phyloP scores from a whole-genome alignment of 371 early-diverging fungal genomes.

The Rhizopus delemar region DNA sequence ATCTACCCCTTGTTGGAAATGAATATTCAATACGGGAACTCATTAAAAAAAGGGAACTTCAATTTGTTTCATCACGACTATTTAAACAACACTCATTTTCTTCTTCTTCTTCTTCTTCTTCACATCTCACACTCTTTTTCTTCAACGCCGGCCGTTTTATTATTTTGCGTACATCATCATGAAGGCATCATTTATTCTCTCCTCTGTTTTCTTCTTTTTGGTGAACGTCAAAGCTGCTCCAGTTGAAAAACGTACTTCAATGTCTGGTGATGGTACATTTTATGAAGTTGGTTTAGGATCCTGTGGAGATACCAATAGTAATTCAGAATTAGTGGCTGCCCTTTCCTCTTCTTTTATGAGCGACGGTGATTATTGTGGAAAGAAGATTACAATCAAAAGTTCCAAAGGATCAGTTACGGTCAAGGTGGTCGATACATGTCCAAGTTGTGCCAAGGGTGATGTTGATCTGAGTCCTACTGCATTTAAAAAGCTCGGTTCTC shows the following conservation, averaged over 20 bases:
- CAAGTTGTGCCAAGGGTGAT: constrained; percentile 39
- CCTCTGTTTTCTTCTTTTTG: background rate
- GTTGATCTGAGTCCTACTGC: constrained; percentile 47
- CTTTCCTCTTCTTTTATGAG: constrained; percentile 19
- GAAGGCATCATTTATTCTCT: background rate
- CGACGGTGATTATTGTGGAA: constrained; percentile 34
- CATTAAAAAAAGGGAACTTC: no score
- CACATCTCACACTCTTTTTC: background rate
- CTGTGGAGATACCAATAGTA: constrained; percentile 23
- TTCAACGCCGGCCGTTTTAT: constrained; percentile 7
- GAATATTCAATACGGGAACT: no score
- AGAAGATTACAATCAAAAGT: background rate
- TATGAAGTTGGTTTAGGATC: constrained; percentile 33
- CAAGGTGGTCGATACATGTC: constrained; percentile 44
- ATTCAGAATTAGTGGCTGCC: constrained; percentile 30
- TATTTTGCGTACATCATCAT: background rate
- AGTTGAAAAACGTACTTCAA: background rate
- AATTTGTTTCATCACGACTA: no score
- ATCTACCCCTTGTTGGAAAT: no score
- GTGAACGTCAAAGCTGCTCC: constrained; percentile 10
- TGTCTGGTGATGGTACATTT: constrained; percentile 28
- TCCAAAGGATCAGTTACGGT: constrained; percentile 24
- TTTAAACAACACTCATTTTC: no score
- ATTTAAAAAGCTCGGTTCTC: constrained; percentile 42
- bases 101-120: no score